Evolutionary conservation across 208 protist genomes (phyloP), one percentile per base, ranked within the genome.

Genomic region (Crithidia sp.): DNA sequence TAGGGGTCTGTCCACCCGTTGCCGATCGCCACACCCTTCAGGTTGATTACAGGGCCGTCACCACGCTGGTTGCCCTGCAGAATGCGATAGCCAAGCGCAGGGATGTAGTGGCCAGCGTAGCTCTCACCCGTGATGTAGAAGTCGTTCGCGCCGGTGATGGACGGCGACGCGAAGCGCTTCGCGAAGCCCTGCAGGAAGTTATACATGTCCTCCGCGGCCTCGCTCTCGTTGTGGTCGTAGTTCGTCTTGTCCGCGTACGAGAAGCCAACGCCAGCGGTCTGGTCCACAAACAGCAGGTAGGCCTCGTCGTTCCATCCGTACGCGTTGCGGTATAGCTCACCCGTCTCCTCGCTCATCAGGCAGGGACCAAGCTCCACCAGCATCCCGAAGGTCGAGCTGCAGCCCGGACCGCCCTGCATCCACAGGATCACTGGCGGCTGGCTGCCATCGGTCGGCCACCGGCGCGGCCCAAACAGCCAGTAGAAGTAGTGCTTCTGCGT

Each of bases 321-420:
- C 5, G 77, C 62, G 76, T 97, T 96, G 67, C 82, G 81, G 67
- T 90, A 67, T 14, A 76, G 62, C 37, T 83, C 39, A 0, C 74
- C 65, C 10, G 79, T 68, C 19, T 64, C 73, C 52, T 84, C 82
- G 73, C 93, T 89, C 60, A 96, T 65, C 40, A 78, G 41, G 77
- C 86, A 96, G 37, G 95, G 95, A 50, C 93, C 95, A 63, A 93
- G 90, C 79, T 97, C 92, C 10, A 58, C 71, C 28, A 89, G 53
- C 12, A 97, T 19, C 4, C 90, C 92, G 17, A 97, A 59, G 16
- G 53, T 45, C 12, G 85, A 90, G 72, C 85, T 89, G 84, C 92
- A 98, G 56, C 96, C 96, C 3, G 96, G 95, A n/a, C 96, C 95
- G 47, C 96, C 96, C 19, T 88, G 95, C 72, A 98, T 81, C 92